Evolutionary conservation across 345 rosid genomes (phyloP).

Genomic region (Eucalyptus microcorys): DNA sequence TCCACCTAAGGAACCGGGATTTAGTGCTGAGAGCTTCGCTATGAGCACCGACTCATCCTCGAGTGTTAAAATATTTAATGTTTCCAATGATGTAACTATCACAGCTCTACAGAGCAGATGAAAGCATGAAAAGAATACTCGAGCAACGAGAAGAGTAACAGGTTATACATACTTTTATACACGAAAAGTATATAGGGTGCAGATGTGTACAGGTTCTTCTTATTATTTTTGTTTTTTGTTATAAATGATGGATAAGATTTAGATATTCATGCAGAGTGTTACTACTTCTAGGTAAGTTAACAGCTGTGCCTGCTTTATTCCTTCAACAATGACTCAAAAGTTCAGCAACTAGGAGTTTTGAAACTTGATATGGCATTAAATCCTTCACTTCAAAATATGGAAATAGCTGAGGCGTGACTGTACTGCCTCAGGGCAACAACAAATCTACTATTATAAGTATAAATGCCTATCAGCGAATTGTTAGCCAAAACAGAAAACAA

Average conservation of each 20-base stretch:
- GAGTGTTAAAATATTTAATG: background rate
- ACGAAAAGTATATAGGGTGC: background rate
- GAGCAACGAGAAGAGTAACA: background rate
- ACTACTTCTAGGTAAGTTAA: background rate
- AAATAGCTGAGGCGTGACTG: background rate
- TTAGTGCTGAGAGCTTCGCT: background rate
- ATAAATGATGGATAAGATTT: background rate
- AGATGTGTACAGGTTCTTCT: background rate
- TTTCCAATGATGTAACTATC: background rate
- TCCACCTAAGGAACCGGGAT: conserved; percentile 24
- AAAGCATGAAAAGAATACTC: background rate
- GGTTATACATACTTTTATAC: background rate
- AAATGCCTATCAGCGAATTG: background rate
- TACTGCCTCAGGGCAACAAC: background rate
- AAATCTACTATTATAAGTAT: background rate
- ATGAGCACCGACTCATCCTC: conserved; percentile 3
- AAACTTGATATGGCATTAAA: background rate
- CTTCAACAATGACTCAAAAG: background rate
- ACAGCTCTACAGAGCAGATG: background rate
- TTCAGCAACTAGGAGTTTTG: background rate
- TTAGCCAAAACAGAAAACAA: background rate
- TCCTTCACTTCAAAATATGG: background rate
- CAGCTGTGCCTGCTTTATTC: background rate
- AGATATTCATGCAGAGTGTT: background rate
- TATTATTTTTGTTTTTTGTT: background rate